Base-by-base conservation (phyloP, 2,329 filamentous ascomycete genomes). In the Furcasterigmium sp. region DNA sequence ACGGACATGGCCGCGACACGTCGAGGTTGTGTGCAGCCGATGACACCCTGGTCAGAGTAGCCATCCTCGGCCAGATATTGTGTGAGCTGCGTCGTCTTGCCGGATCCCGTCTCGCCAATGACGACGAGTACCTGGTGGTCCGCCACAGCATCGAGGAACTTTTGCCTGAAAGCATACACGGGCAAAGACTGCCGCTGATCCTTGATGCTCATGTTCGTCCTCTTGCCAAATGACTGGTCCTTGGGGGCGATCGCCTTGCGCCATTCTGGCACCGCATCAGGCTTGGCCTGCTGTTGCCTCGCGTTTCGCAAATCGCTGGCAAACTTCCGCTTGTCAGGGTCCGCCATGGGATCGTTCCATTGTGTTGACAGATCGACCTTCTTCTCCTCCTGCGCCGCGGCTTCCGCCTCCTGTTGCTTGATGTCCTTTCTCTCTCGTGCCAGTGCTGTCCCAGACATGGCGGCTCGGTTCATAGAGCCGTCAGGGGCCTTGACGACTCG, bases 1-100 rank as follows among this genome's bases (percentile, higher is more conserved):
- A 98, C 93, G 2, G 90, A 96, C 84, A 97, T 95, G 49, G 93
- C 93, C 20, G 93, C 93, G 10, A 97, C 93, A 75, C 93, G 89
- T 61, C 93, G 88, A 40, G 93, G 93, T 54, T 98, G 93, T 0
- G 94, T 98, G 60, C 93, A 98, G 1, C 93, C 93, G 37, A 98
- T 93, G 46, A 96, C 85, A 25, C 91, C 89, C 45, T 85, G 71
- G 52, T 94, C 87, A 2, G 84, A 85, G 57, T 94, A 96, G 0
- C 93, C 93, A 38, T 80, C 91, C 64, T 98, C 93, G 1, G 91
- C 91, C 15, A 98, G 75, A 54, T 94, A 98, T 52, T 98, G 93
- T 0, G 93, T 96, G 44, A 98, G 64, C 60, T 98, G 93, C 0
- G 93, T 98, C 0, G 93, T 98, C 66, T 98, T 98, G 53, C 93